Conservation (phyloP, 164 flowering plant species). For the Chloranthus sessilifolius region DNA sequence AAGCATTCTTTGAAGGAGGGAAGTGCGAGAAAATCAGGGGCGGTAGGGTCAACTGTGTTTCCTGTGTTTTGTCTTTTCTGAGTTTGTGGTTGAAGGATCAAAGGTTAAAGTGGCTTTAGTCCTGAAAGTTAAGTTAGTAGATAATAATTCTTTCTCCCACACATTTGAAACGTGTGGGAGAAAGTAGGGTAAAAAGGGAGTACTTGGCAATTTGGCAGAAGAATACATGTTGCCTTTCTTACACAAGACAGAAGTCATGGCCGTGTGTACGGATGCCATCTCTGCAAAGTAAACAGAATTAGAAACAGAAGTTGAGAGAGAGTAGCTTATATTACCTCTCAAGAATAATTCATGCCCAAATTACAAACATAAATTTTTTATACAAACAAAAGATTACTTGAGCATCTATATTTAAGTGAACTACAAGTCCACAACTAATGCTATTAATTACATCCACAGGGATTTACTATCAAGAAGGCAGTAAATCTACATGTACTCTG, state of each 20-base stretch:
- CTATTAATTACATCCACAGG: too few species aligned
- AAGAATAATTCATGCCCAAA: too few species aligned
- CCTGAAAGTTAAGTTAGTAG: slow-evolving; percentile 15
- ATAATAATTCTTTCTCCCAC: slow-evolving; percentile 28
- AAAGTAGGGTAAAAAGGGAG: slow-evolving; percentile 56
- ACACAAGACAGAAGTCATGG: slow-evolving; percentile 46
- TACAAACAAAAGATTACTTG: too few species aligned
- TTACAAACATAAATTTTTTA: too few species aligned
- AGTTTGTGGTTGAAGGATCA: slow-evolving; percentile 46
- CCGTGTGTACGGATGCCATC: slow-evolving; percentile 66
- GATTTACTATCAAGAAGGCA: too few species aligned
- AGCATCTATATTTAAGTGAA: too few species aligned
- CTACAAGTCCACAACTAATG: too few species aligned
- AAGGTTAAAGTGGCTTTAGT: slow-evolving; percentile 77
- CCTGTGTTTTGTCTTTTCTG: slow-evolving; percentile 47
- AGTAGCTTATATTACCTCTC: too few species aligned
- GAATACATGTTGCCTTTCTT: slow-evolving; percentile 40
- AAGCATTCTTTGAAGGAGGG: slow-evolving; percentile 91
- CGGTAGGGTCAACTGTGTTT: slow-evolving; percentile 78
- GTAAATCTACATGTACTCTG: too few species aligned
- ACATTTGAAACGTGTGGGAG: slow-evolving; percentile 31
- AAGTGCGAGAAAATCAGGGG: slow-evolving; percentile 87
- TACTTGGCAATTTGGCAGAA: slow-evolving; percentile 29
- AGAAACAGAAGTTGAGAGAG: too few species aligned
- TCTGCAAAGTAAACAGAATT: too few species aligned